These are phyloP conservation scores for Trypanosoma scelopori DNA, from an alignment of 208 protist genomes.

Conservation along the genomic window DNA sequence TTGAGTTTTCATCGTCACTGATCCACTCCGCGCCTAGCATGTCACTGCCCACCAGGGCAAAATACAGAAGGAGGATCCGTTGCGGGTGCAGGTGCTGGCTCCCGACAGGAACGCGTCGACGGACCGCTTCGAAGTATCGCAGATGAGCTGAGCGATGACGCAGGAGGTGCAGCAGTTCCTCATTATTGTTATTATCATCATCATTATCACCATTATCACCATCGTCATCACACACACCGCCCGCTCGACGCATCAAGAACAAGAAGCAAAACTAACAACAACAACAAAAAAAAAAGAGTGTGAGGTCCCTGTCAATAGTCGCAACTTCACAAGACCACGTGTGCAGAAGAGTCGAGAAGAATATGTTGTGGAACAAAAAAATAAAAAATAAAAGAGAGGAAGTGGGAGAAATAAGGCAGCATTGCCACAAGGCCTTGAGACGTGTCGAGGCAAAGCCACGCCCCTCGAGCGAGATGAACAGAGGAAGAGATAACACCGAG, in stretches of 20 bases:
- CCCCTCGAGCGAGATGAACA: too few relatives aligned
- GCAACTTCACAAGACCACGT: too few relatives aligned
- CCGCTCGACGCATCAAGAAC: conserved; percentile 14
- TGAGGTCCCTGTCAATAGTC: too few relatives aligned
- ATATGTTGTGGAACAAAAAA: too few relatives aligned
- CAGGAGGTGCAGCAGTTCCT: neutral
- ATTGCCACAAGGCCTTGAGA: too few relatives aligned
- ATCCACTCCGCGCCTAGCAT: conserved; percentile 26
- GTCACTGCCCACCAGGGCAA: conserved; percentile 23
- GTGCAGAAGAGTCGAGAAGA: too few relatives aligned
- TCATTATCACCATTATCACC: too few relatives aligned
- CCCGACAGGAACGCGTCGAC: neutral
- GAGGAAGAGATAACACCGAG: too few relatives aligned
- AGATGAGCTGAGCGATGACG: conserved; percentile 1
- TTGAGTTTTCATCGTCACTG: neutral
- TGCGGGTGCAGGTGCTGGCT: conserved; percentile 21
- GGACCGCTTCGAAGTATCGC: conserved; percentile 4
- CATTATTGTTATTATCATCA: too few relatives aligned
- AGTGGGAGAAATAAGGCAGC: too few relatives aligned
- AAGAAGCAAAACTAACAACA: conserved; percentile 26
- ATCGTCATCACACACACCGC: neutral
- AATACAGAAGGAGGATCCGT: conserved; percentile 26
- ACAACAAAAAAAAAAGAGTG: conserved; percentile 1
- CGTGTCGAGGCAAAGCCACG: too few relatives aligned
- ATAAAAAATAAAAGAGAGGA: too few relatives aligned